Base-by-base conservation (phyloP, 2,329 filamentous ascomycete genomes). In the Chrysoporthe austroafricana region DNA sequence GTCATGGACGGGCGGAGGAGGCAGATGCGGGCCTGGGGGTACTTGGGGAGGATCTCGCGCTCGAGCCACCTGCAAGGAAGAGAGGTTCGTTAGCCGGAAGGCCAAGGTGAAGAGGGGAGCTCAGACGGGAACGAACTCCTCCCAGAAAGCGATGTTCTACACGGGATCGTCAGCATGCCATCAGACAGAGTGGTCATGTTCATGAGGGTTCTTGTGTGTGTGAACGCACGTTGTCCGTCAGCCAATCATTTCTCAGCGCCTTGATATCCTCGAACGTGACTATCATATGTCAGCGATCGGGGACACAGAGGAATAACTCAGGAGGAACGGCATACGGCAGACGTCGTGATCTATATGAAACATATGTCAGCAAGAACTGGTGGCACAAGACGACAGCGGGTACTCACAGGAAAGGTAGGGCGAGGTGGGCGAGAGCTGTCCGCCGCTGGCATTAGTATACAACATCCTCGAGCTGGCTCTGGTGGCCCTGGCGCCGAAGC, bases 131-230 rank as follows among this genome's bases (percentile, higher is more conserved):
- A 79, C 82, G 73, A 89, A 97, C 86, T 98, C 95, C 85, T 98
- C 92, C 95, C 96, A 99, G 77, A 99, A 98, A 62, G 93, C 91
- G 72, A 99, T 98, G 73, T 94, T 94, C 92, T 95, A 73, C 36
- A 34, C 16, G 39, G 62, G 64, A 72, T 73, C 39, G 70, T 76
- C 71, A 77, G 74, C 44, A 62, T 21, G 54, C 16, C 54, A 11
- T 7, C 14, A 46, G 44, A 62, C 21, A 4, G 26, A 43, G 7
- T 46, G 67, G 52, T 60, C 42, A 21, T 34, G 26, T 54, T 21
- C 50, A 52, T 32, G n/a, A 13, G 69, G 70, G 16, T 57, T 18
- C 8, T 57, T 7, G 32, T 16, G 18, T 21, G 7, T 52, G 52
- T 18, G n/a, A 54, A 81, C 86, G 72, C 83, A 94, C 92, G 82